Base-by-base conservation (phyloP, 306 rosid species). In the Calophaca sinica region DNA sequence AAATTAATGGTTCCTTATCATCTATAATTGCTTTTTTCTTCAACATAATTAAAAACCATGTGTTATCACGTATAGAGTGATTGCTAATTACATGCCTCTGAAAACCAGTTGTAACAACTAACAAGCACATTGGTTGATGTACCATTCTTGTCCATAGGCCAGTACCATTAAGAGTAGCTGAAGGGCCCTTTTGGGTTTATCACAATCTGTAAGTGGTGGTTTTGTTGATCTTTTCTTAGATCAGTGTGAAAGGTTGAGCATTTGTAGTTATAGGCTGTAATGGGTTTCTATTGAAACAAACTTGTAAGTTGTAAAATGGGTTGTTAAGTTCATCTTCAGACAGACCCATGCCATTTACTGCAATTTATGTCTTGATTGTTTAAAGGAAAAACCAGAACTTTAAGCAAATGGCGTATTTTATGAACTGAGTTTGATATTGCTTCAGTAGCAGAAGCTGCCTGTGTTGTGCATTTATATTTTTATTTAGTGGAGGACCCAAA, bases 81-180 rank as follows among this genome's bases (percentile, higher is more conserved):
- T 63, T 82, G 72, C 76, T 66, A 29, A 58, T 70, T 70, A 57
- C 41, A 62, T 79, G 79, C 65, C 53, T 63, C 66, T 79, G 75
- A 72, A 76, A 82, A 77, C 42, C 72, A 20, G 72, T 51, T 71
- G 53, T 20, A 20, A 20, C 26, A 20, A 20, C 26, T 49, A 67
- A 82, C 76, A 77, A 77, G 72, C 74, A 71, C 66, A 36, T 81
- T 65, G 81, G 72, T 72, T 69, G 65, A 70, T 55, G 81, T 70
- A 62, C 74, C 44, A 54, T 70, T 70, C 66, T 57, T 76, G 75
- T 70, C 39, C 68, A 41, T 76, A 58, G 78, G 78, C 63, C 41
- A 64, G 75, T 70, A 46, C 70, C 82, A 57, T 74, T 72, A 38
- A 50, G 53, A 49, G 82, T 82, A 72, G 72, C 65, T 39, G 72